These are phyloP conservation scores for Macrophomina pseudophaseolina DNA, from an alignment of 2,329 filamentous ascomycete species.

Conservation along the genomic window DNA sequence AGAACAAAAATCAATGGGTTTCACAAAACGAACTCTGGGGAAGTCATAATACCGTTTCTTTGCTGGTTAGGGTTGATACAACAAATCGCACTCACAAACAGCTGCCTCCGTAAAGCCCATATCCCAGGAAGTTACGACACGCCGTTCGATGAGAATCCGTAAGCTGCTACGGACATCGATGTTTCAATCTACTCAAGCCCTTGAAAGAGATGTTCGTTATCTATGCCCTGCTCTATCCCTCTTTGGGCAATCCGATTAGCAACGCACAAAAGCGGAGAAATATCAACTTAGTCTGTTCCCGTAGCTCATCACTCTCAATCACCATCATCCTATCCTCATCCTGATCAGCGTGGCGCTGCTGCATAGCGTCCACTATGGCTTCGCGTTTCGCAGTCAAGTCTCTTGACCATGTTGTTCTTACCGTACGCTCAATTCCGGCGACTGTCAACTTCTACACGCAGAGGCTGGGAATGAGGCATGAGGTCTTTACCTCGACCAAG, in stretches of 20 bases:
- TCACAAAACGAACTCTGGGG: constrained; percentile 16
- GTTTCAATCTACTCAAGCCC: too few relatives aligned
- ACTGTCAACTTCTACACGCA: constrained; percentile 28
- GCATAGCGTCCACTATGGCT: neutral
- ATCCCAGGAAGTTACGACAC: neutral
- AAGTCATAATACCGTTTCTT: constrained; percentile 19
- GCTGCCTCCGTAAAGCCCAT: neutral
- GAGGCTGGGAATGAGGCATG: constrained; percentile 29
- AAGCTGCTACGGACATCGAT: too few relatives aligned
- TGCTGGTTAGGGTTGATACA: constrained; percentile 14
- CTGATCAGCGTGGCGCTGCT: neutral
- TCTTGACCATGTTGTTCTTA: constrained; percentile 15
- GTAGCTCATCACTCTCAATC: neutral
- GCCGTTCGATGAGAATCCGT: neutral
- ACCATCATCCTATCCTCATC: neutral
- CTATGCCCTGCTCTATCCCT: neutral
- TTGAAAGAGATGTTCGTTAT: neutral
- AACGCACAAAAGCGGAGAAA: constrained; percentile 12
- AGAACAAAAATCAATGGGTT: constrained; percentile 19
- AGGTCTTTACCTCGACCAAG: constrained; percentile 20
- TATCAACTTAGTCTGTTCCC: neutral
- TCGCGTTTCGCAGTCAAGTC: constrained; percentile 13
- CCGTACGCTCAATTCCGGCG: constrained; percentile 19
- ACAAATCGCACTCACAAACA: constrained; percentile 7
- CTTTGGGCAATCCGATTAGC: neutral